These are phyloP conservation scores for Syzygium syzygioides DNA, from an alignment of 441 rosid species.

Conservation along the genomic window DNA sequence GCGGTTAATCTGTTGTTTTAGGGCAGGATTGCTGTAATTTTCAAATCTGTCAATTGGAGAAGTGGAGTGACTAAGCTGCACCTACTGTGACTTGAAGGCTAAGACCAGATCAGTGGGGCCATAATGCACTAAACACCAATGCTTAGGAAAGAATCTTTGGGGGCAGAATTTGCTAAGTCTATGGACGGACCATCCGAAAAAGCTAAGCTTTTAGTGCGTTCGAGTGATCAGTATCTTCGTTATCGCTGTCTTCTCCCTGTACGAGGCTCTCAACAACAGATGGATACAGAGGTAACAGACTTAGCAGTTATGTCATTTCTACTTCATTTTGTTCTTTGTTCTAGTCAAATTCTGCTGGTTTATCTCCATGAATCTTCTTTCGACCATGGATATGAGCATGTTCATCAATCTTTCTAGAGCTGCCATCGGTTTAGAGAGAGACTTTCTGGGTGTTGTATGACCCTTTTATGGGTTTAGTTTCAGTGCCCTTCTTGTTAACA, in stretches of 20 bases:
- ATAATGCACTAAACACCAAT: slow-evolving; percentile 2
- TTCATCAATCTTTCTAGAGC: not conserved
- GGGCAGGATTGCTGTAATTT: not conserved
- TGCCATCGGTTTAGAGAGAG: not conserved
- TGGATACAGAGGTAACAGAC: slow-evolving; percentile 32
- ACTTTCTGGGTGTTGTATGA: not conserved
- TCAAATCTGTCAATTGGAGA: not conserved
- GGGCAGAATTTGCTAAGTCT: not conserved
- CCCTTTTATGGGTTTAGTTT: not conserved
- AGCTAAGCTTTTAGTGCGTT: not conserved
- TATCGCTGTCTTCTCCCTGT: not conserved
- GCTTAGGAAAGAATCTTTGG: slow-evolving; percentile 13
- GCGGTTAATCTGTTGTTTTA: not conserved
- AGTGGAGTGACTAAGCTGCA: not conserved
- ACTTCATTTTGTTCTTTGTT: not conserved
- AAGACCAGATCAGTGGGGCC: slow-evolving; percentile 22
- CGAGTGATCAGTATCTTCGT: not conserved
- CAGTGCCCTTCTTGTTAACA: not conserved
- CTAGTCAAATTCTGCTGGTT: not conserved
- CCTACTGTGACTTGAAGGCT: not conserved
- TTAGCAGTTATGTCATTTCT: not conserved
- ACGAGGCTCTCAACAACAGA: slow-evolving; percentile 3
- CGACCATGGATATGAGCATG: not conserved
- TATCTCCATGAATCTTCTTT: not conserved
- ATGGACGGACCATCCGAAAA: slow-evolving; percentile 1